These are phyloP conservation scores for Pyrus betulifolia DNA, from an alignment of 306 rosid species.

Conservation along the genomic window DNA sequence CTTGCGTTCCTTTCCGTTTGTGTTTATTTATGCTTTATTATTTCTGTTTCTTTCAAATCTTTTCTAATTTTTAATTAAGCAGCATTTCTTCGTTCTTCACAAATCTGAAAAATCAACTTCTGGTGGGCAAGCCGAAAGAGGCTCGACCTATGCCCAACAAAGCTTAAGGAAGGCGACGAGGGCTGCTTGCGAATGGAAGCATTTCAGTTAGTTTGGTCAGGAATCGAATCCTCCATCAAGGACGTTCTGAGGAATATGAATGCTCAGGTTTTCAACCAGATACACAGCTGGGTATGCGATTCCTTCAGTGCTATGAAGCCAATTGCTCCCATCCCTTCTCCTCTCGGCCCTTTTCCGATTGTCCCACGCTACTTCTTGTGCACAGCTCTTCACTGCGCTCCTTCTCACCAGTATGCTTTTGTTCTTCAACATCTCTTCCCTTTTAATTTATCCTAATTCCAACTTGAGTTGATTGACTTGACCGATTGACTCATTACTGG, in stretches of 20 bases:
- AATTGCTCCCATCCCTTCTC: conserved; percentile 37
- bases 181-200: conserved; percentile 40
- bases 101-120: conserved; percentile 24
- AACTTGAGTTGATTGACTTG: background rate
- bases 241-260: conserved; percentile 57
- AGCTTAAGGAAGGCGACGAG: conserved; percentile 11
- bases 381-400: conserved; percentile 56
- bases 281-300: conserved; percentile 57
- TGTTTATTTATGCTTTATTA: background rate
- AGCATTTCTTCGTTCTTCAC: conserved; percentile 78
- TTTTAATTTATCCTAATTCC: background rate
- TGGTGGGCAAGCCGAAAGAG: conserved; percentile 30
- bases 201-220: conserved; percentile 55
- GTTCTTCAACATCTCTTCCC: background rate
- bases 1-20: no score
- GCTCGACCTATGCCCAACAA: conserved; percentile 36
- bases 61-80: background rate
- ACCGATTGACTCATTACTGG: background rate
- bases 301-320: conserved; percentile 47
- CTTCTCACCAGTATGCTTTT: conserved; percentile 61
- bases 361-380: conserved; percentile 26
- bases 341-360: conserved; percentile 53
- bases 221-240: conserved; percentile 63
- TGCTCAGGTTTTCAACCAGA: conserved; percentile 43
- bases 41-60: background rate